Base-by-base conservation (phyloP, 441 rosid genomes). In the Corymbia citriodora region DNA sequence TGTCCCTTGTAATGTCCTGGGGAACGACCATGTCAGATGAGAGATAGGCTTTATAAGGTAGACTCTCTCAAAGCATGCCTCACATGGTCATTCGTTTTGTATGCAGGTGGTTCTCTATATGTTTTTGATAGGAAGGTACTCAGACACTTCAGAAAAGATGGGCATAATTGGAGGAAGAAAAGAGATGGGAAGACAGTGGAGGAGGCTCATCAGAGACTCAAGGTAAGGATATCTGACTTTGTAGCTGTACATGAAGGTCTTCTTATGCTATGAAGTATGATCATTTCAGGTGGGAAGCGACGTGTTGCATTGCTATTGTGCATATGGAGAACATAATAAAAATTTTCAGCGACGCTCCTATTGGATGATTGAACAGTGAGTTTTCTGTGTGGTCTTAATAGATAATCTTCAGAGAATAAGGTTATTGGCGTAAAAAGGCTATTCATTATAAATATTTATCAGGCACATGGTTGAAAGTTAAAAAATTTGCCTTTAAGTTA, bases 291-390 rank as follows among this genome's bases (percentile, higher is more conserved):
- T 94, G 59, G 99, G 99, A 92, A 96, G 99, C 65, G 99, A 98
- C 90, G 99, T 96, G 89, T 91, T 98, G 89, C 99, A 98, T 89
- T 97, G 99, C 92, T 98, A 98, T 92, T 98, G 97, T 96, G 99
- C 99, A 10, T 99, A 97, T 92, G 99, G 99, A 63, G 97, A 98
- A 94, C 96, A 96, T 16, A 95, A 95, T 89, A 98, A 96, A 90
- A 95, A 91, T 92, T 98, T 98, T 93, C 99, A 97, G 91, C 96
- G 99, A 89, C 97, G 99, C 92, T 94, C 98, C 89, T 98, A 98
- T 88, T 98, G 99, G 99, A 93, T 97, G 98, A 99, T 98, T 92
- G 99, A 98, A 88, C 96, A 97, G 99, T 98, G 93, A 95, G 99
- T 95, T 89, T 54, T 90, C 87, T 57, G 9, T 10, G 83, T 52